These are phyloP conservation scores for Graphium sp. DNA, from an alignment of 2,329 filamentous ascomycete genomes.

Conservation along the genomic window DNA sequence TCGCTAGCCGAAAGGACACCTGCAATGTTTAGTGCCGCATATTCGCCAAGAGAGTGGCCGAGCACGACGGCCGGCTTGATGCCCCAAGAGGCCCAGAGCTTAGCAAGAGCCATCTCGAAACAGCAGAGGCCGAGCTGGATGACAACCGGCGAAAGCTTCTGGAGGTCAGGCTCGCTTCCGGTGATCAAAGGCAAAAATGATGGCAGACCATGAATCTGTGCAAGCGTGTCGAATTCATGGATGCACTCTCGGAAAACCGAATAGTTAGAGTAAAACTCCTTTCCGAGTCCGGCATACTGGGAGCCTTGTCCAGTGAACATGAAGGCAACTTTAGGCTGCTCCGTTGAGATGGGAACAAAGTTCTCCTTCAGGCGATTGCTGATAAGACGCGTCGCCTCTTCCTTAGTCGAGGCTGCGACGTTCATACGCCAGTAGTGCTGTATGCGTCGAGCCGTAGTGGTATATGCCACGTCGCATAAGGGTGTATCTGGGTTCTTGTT, in stretches of 20 bases:
- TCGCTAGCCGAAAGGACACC: constrained; percentile 56
- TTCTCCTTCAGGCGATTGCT: constrained; percentile 36
- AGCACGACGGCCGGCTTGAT: constrained; percentile 36
- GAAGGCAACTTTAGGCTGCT: constrained; percentile 24
- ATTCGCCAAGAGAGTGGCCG: constrained; percentile 54
- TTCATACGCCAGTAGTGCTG: constrained; percentile 41
- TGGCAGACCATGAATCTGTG: constrained; percentile 33
- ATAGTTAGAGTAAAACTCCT: constrained; percentile 28
- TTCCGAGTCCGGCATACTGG: constrained; percentile 32
- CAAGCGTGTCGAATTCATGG: constrained; percentile 38
- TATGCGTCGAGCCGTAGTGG: constrained; percentile 47
- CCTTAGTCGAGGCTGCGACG: constrained; percentile 21
- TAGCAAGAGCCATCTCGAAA: constrained; percentile 39
- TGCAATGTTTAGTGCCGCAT: constrained; percentile 53
- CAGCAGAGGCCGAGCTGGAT: constrained; percentile 36
- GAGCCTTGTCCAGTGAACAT: constrained; percentile 41
- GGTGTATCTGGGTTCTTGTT: constrained; percentile 31
- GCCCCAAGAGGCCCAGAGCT: constrained; percentile 39
- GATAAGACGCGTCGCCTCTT: constrained; percentile 24
- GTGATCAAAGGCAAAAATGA: constrained; percentile 31
- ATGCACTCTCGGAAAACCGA: constrained; percentile 31
- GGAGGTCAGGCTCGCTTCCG: constrained; percentile 22
- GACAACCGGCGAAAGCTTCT: constrained; percentile 28
- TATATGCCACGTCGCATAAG: constrained; percentile 46
- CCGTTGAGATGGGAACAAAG: constrained; percentile 31